Percentiles rank a stretch among this genome's conserved stretches.
phyloP scores from a whole-genome alignment of 257 asterid species.

The Gardenia jasminoides region DNA sequence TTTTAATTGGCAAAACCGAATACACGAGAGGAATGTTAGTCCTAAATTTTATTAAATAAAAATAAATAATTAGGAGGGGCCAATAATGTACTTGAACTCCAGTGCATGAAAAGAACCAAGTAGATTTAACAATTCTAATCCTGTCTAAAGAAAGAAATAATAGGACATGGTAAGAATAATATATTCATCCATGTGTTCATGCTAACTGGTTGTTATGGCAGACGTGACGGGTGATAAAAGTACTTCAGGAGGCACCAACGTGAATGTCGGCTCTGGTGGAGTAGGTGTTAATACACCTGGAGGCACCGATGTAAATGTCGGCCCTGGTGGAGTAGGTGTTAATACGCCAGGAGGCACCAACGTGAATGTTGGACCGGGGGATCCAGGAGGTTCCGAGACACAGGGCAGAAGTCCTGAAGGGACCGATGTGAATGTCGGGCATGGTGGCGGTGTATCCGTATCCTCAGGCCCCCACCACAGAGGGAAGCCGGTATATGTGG shows the following conservation, averaged over 20 bases:
- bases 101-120: too few relatives aligned
- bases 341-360: slow-evolving; percentile 9
- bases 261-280: slow-evolving; percentile 16
- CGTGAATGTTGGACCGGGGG: background rate
- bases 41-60: too few relatives aligned
- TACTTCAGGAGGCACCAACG: slow-evolving; percentile 17
- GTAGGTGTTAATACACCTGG: slow-evolving; percentile 4
- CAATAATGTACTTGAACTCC: too few relatives aligned
- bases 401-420: background rate
- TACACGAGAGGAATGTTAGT: too few relatives aligned
- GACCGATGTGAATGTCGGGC: slow-evolving; percentile 48
- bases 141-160: background rate
- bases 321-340: slow-evolving; percentile 19
- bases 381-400: background rate
- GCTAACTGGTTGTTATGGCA: slow-evolving; percentile 1
- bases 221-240: slow-evolving; percentile 51
- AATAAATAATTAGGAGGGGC: too few relatives aligned
- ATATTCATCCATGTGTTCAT: background rate
- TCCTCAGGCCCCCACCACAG: slow-evolving; percentile 30
- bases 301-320: background rate
- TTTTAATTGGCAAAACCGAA: too few relatives aligned
- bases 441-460: slow-evolving; percentile 49
- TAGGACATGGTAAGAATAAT: background rate
- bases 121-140: too few relatives aligned
- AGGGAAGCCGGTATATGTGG: slow-evolving; percentile 49